Evolutionary conservation across 352 stramenopile genomes (phyloP), one percentile per base, ranked within the genome.

Genomic region (Phytophthora macrochlamydospora): DNA sequence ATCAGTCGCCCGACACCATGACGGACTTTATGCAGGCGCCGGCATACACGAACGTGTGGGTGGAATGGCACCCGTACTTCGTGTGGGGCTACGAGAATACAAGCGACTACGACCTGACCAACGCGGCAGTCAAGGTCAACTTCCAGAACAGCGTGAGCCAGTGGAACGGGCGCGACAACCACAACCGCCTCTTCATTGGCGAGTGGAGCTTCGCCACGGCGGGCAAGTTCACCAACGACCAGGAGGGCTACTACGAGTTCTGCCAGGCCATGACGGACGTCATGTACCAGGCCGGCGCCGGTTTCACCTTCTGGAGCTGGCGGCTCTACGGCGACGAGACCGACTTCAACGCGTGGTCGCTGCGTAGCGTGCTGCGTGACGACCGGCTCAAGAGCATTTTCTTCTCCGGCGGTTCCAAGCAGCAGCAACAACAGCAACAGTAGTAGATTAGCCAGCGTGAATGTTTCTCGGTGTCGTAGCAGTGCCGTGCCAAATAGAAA

Each of bases 1-100:
- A 85, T 24, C 83, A 91, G 33, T 67, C 51, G n/a, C 74, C 81
- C 4, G 72, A 80, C 28, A 51, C 66, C 30, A 79, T 91, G 66
- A 73, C 60, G 5, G 74, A 76, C 43, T 73, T 94, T 52, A 76
- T 92, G 70, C 45, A 67, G 44, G 71, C 71, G 3, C 72, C 77
- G 0, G 45, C n/a, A 7, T 85, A 83, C 55, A 76, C 52, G 38
- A 92, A 92, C 59, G 82, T 94, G 14, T 94, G 86, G 86, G 75
- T 91, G 55, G 86, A 94, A 53, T 94, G 83, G 83, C 86, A 94
- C 54, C 80, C 67, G 40, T 94, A 94, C 70, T 92, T 92, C 48
- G 69, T 94, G 8, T 94, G 83, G 86, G 86, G 86, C 56, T 91
- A 85, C 69, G 79, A 92, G 50, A 24, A 78, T 4, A 66, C 67